Evolutionary conservation across 1,139 yeast genomes (phyloP).

Genomic region (Hyphopichia wangnamkhiaoensis): DNA sequence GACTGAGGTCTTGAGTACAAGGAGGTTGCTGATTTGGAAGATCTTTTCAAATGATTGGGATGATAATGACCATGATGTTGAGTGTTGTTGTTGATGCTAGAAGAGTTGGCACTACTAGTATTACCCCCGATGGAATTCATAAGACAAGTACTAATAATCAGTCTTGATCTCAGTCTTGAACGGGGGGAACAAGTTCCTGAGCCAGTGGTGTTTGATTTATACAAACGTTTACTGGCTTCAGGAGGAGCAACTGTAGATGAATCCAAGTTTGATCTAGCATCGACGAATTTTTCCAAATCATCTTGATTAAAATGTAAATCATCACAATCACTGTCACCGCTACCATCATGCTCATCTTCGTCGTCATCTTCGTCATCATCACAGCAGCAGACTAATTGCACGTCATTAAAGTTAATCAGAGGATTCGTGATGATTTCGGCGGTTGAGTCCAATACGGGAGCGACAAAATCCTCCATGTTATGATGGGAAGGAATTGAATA

Average conservation of each 20-base stretch:
- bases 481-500: slow-evolving; percentile 24
- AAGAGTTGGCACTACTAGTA: slow-evolving; percentile 2
- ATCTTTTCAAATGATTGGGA: not conserved
- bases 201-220: not conserved
- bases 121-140: slow-evolving; percentile 19
- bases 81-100: slow-evolving; percentile 3
- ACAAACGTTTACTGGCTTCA: not conserved
- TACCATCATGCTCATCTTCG: too few species aligned
- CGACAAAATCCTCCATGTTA: slow-evolving; percentile 29
- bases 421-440: slow-evolving; percentile 33
- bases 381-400: slow-evolving; percentile 28
- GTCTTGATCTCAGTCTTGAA: slow-evolving; percentile 10
- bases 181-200: not conserved
- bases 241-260: not conserved
- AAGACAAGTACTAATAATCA: slow-evolving; percentile 25
- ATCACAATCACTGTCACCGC: too few species aligned
- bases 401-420: slow-evolving; percentile 23
- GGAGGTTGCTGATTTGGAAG: slow-evolving; percentile 1
- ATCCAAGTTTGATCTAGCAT: slow-evolving; percentile 3
- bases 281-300: slow-evolving; percentile 1
- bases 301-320: too few species aligned
- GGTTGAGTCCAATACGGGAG: slow-evolving; percentile 34
- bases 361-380: slow-evolving; percentile 12
- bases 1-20: not conserved
- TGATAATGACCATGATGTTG: not conserved